phyloP scores from a whole-genome alignment of 148 eudicot species.

The Nepenthes mirabilis region DNA sequence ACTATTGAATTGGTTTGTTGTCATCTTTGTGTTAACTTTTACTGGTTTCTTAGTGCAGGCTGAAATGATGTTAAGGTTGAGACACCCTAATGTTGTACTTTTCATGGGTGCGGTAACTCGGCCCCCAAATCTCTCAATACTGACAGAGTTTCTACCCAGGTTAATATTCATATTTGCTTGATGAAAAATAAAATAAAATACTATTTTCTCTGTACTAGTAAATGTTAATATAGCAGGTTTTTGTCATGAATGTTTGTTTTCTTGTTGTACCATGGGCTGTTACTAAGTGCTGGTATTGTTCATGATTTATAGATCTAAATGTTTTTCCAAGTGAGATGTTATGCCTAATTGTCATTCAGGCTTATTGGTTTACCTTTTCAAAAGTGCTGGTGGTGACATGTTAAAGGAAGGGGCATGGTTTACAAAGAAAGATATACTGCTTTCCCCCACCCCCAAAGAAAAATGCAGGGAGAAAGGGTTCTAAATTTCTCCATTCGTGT shows the following conservation, averaged over 20 bases:
- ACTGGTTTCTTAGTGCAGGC: constrained; percentile 40
- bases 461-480: too few species aligned
- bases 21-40: not conserved
- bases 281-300: too few species aligned
- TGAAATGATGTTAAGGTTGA: constrained; percentile 90
- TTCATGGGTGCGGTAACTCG: constrained; percentile 98
- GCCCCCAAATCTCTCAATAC: constrained; percentile 88
- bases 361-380: too few species aligned
- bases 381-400: too few species aligned
- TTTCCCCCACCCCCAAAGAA: too few species aligned
- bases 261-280: too few species aligned
- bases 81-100: constrained; percentile 98
- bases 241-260: not conserved
- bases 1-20: not conserved
- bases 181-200: not conserved
- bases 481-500: not conserved
- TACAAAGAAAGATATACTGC: too few species aligned
- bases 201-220: not conserved
- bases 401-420: not conserved
- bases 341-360: too few species aligned
- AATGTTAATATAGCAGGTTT: not conserved
- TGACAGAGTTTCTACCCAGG: constrained; percentile 96
- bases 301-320: too few species aligned
- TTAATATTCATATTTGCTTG: constrained; percentile 10
- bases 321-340: too few species aligned